A percentile compares a stretch with the other conserved stretches of the same genome.
Evolutionary conservation across 2,329 filamentous ascomycete genomes (phyloP).

Genomic region (Diaporthe sp.): DNA sequence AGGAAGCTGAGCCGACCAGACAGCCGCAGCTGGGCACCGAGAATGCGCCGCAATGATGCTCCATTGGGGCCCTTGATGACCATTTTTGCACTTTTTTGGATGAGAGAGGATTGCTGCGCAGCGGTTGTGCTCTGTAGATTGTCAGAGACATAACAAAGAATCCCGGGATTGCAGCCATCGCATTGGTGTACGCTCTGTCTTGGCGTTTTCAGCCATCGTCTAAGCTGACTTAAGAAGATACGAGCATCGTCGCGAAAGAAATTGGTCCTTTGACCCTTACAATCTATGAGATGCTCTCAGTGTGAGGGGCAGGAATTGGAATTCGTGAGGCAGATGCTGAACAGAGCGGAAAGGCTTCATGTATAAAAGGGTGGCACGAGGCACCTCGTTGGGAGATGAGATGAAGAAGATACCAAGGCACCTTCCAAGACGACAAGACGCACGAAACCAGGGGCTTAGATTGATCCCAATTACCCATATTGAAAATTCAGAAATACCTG

Average conservation of each 20-base stretch:
- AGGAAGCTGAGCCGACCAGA: background rate
- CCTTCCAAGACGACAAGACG: background rate
- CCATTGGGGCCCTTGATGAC: background rate
- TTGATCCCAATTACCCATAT: background rate
- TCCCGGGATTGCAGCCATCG: background rate
- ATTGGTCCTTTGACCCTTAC: background rate
- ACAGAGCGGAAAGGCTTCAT: too few relatives aligned
- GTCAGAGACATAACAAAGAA: background rate
- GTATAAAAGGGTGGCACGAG: background rate
- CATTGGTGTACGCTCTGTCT: background rate
- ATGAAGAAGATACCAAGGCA: background rate
- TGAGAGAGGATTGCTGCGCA: background rate
- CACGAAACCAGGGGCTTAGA: too few relatives aligned
- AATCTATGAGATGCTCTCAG: background rate
- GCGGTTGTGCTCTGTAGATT: background rate
- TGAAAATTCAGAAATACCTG: background rate
- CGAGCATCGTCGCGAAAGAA: background rate
- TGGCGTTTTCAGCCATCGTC: background rate
- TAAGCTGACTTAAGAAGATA: conserved; percentile 6
- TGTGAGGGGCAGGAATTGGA: background rate
- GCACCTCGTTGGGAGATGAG: background rate
- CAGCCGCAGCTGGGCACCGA: background rate
- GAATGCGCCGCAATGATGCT: background rate
- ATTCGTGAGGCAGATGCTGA: background rate
- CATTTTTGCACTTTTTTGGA: background rate